Base-by-base conservation (phyloP, 2,329 filamentous ascomycete genomes). In the Domatiomyces globalis region DNA sequence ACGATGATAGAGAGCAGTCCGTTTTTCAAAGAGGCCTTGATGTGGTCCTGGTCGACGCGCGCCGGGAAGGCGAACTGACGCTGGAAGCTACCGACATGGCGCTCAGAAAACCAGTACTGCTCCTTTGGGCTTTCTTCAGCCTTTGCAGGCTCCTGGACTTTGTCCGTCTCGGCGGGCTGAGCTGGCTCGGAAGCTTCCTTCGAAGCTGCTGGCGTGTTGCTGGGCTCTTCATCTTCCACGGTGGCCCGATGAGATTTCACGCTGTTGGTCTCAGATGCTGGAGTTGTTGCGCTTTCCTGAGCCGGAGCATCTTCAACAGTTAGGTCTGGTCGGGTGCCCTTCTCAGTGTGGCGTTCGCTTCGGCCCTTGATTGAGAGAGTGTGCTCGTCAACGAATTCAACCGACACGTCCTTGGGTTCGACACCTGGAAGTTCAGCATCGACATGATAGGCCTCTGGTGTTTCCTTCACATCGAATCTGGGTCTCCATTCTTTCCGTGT, bases 91-190 rank as follows among this genome's bases (percentile, higher is more conserved):
- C 79, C 79, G 10, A 79, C 68, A 0, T 71, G 73, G 58, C 79
- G 76, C 65, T 82, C 79, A 49, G 69, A 73, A 50, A 79, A 71
- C 79, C 78, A 81, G 68, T 75, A 81, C 56, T 71, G 73, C 48
- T 70, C 57, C 39, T 62, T 43, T 36, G 49, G 43, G 20, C 27
- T 25, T 22, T 47, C 45, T 10, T 25, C 29, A 19, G 20, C 25
- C 49, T 58, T 55, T 45, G 56, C 51, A 33, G 56, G 49, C 45
- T 59, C 55, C 59, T 68, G 49, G 49, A 54, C 43, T 62, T 50
- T 53, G 43, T 51, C 49, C 68, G 59, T 33, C 61, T 49, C 46
- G 45, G 46, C 51, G 51, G 55, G 42, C 20, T 56, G 49, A 43
- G 58, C 57, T 49, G 57, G 36, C 60, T 66, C 66, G 45, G 63